Evolutionary conservation across 768 basidiomycete genomes (phyloP).

Genomic region (Amanita molliuscula): DNA sequence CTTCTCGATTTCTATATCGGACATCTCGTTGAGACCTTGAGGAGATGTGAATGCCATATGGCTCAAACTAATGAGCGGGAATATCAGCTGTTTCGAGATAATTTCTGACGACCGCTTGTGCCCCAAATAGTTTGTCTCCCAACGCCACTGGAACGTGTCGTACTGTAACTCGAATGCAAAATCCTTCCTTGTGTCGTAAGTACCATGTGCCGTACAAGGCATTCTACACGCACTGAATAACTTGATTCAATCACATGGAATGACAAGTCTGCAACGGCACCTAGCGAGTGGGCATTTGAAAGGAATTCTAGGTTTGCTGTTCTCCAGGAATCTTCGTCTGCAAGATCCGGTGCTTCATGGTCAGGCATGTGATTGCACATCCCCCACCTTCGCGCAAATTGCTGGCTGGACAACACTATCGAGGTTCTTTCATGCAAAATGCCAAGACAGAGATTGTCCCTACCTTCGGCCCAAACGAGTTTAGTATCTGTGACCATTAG

Average conservation of each 20-base stretch:
- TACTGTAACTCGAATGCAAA: slow-evolving; percentile 51
- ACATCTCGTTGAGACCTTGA: slow-evolving; percentile 44
- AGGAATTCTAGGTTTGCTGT: slow-evolving; percentile 42
- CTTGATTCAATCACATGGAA: slow-evolving; percentile 52
- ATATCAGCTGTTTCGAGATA: slow-evolving; percentile 68
- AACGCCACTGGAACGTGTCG: slow-evolving; percentile 63
- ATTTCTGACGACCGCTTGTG: slow-evolving; percentile 58
- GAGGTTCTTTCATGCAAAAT: background rate
- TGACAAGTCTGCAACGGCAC: slow-evolving; percentile 40
- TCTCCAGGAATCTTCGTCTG: slow-evolving; percentile 58
- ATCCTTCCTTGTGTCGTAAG: slow-evolving; percentile 34
- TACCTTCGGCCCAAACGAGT: slow-evolving; percentile 69
- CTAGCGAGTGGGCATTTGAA: slow-evolving; percentile 50
- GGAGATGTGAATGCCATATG: slow-evolving; percentile 58
- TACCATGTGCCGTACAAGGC: background rate
- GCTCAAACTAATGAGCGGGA: slow-evolving; percentile 63
- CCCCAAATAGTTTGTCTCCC: slow-evolving; percentile 64
- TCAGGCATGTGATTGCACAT: slow-evolving; percentile 36
- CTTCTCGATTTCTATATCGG: slow-evolving; percentile 56
- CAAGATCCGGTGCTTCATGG: slow-evolving; percentile 16
- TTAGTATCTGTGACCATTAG: slow-evolving; percentile 69
- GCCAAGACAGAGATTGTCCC: background rate
- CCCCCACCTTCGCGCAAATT: slow-evolving; percentile 64
- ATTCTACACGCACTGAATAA: slow-evolving; percentile 39
- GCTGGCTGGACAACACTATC: slow-evolving; percentile 43